Evolutionary conservation across 2,329 filamentous ascomycete genomes (phyloP), one percentile per base, ranked within the genome.

Genomic region (Ceratocystis lukuohia): DNA sequence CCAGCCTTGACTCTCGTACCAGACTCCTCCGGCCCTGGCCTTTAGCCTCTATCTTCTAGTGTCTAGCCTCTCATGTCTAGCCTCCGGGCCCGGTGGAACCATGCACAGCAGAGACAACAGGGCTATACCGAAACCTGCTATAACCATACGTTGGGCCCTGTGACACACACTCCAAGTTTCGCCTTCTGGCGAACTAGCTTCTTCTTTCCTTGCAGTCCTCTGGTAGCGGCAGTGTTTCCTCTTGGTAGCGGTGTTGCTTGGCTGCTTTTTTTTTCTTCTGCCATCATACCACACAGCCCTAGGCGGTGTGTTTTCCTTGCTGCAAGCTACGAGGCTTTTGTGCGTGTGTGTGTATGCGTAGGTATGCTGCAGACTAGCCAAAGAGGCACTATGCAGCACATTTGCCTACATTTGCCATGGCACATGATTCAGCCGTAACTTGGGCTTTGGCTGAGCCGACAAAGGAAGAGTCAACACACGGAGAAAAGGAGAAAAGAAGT

Each of bases 101-200:
- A 28, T 57, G 53, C 25, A 57, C 53, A 17, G 22, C 53, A 63
- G 20, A 46, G n/a, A 22, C 37, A 63, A 30, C 61, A 63, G 22
- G 61, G 61, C 61, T 63, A 63, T 57, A 57, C 53, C 53, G 53
- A 57, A 57, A 30, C 22, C 22, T 57, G 17, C 30, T 57, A 57
- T 57, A 28, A 22, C 17, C 7, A 28, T 57, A 28, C 22, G 12
- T 57, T 20, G 28, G 12, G 28, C 12, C 22, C 53, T 30, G 22
- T 57, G 53, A 33, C 15, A 57, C 53, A 57, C 25, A 22, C 20
- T 30, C 1, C 30, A 25, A 25, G 15, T 28, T 28, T 30, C 28
- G 28, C 6, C 12, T 57, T 57, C 53, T 12, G 15, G 22, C 53
- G 53, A 57, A 57, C 28, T 28, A 30, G 25, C 28, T 57, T 57